These are phyloP conservation scores for Schwanniomyces polymorphus DNA, from an alignment of 805 yeast genomes.

Conservation along the genomic window DNA sequence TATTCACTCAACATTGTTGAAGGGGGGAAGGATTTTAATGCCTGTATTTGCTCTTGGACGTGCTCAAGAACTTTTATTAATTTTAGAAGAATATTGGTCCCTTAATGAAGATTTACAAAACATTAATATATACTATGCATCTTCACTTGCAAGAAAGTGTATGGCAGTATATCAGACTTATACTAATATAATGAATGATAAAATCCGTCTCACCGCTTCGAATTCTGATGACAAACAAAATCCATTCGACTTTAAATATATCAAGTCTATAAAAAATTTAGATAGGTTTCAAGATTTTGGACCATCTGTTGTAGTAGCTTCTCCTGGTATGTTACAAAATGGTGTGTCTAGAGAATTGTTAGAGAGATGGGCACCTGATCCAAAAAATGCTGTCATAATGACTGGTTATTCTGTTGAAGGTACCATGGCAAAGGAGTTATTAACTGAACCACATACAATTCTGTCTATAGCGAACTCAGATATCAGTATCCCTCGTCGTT, in stretches of 20 bases:
- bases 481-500: constrained; percentile 78
- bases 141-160: constrained; percentile 91
- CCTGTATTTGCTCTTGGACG: constrained; percentile 97
- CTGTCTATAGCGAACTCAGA: constrained; percentile 84
- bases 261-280: constrained; percentile 73
- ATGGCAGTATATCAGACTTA: constrained; percentile 97
- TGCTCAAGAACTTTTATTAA: constrained; percentile 89
- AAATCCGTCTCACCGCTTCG: constrained; percentile 67
- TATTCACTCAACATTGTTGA: constrained; percentile 77
- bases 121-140: constrained; percentile 86
- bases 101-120: constrained; percentile 77
- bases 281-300: constrained; percentile 91
- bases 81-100: constrained; percentile 94
- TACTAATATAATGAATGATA: constrained; percentile 96
- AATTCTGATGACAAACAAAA: constrained; percentile 44
- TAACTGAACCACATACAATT: constrained; percentile 88
- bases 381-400: constrained; percentile 79
- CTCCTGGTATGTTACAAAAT: constrained; percentile 98
- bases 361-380: constrained; percentile 97
- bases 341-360: constrained; percentile 90
- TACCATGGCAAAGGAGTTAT: constrained; percentile 88
- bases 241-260: constrained; percentile 87
- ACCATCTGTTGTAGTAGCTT: constrained; percentile 93
- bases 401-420: constrained; percentile 99
- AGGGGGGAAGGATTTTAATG: constrained; percentile 88